Conservation (phyloP, 140 eudicot species). For the Senecio squalidus region DNA sequence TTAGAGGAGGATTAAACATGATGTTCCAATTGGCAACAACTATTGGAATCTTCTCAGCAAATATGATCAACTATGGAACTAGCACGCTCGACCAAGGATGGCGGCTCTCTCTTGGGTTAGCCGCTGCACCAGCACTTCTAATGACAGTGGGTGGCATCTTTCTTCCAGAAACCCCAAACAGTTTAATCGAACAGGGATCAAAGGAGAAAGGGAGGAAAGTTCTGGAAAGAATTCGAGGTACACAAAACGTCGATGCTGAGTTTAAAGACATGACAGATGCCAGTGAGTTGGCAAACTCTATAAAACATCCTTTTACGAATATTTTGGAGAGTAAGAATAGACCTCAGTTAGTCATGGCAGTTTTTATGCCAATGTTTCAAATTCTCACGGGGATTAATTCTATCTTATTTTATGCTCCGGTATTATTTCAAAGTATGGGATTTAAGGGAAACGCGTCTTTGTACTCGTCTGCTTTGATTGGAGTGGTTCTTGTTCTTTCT, state of each 20-base stretch:
- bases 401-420: conserved; percentile 83
- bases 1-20: conserved; percentile 91
- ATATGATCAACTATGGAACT: conserved; percentile 88
- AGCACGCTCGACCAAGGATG: conserved; percentile 72
- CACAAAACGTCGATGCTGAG: conserved; percentile 72
- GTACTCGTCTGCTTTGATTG: conserved; percentile 74
- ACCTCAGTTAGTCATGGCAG: conserved; percentile 87
- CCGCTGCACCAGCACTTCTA: conserved; percentile 79
- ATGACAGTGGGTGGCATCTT: conserved; percentile 87
- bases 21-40: conserved; percentile 95
- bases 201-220: conserved; percentile 56
- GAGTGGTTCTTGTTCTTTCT: conserved; percentile 78
- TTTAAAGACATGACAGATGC: conserved; percentile 87
- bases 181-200: conserved; percentile 72
- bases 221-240: conserved; percentile 74
- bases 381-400: conserved; percentile 92
- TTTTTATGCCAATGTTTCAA: conserved; percentile 87
- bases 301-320: conserved; percentile 78
- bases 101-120: conserved; percentile 90
- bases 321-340: conserved; percentile 62
- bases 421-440: conserved; percentile 81
- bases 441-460: conserved; percentile 74
- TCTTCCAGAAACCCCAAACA: conserved; percentile 95
- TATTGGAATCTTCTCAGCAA: conserved; percentile 90
- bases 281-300: conserved; percentile 73